phyloP scores from a whole-genome alignment of 208 protist species.

The Jaenimonas drosophilae region DNA sequence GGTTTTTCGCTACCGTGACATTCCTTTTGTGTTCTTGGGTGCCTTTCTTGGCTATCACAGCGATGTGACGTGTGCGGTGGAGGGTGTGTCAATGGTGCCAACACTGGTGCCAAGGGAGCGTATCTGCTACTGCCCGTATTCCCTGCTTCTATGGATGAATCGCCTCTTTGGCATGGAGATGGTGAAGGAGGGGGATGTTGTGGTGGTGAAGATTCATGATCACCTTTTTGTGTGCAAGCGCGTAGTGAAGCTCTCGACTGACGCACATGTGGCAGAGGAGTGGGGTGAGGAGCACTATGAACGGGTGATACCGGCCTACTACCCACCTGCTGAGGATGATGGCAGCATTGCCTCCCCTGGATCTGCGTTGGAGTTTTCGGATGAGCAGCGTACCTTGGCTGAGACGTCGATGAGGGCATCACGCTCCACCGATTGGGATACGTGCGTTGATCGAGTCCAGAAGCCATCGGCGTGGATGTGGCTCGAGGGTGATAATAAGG shows the following conservation, averaged over 20 bases:
- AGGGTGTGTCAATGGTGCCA: conserved; percentile 68
- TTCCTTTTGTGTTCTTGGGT: conserved; percentile 53
- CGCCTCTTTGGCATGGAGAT: conserved; percentile 12
- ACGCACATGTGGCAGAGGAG: conserved; percentile 12
- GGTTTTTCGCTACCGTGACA: conserved; percentile 27
- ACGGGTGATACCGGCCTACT: conserved; percentile 6
- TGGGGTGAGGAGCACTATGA: conserved; percentile 43
- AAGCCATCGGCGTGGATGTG: conserved; percentile 52
- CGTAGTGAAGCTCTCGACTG: conserved; percentile 29
- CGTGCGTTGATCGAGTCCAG: conserved; percentile 27
- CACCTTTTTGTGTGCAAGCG: conserved; percentile 74
- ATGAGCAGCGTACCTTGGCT: conserved; percentile 15
- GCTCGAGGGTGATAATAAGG: conserved; percentile 77
- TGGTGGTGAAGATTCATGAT: conserved; percentile 55
- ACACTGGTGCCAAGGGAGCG: conserved; percentile 59
- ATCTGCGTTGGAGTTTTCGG: not conserved
- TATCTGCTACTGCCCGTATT: conserved; percentile 55
- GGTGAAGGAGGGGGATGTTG: conserved; percentile 39
- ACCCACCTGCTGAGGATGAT: not conserved
- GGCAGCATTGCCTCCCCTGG: not conserved
- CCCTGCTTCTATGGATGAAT: conserved; percentile 15
- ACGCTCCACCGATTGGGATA: conserved; percentile 59
- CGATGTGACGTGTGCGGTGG: conserved; percentile 51
- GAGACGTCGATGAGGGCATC: conserved; percentile 11
- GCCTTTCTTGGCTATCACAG: conserved; percentile 62